Conservation (phyloP, 2,329 filamentous ascomycete genomes). For the Aureobasidium leucospermi region DNA sequence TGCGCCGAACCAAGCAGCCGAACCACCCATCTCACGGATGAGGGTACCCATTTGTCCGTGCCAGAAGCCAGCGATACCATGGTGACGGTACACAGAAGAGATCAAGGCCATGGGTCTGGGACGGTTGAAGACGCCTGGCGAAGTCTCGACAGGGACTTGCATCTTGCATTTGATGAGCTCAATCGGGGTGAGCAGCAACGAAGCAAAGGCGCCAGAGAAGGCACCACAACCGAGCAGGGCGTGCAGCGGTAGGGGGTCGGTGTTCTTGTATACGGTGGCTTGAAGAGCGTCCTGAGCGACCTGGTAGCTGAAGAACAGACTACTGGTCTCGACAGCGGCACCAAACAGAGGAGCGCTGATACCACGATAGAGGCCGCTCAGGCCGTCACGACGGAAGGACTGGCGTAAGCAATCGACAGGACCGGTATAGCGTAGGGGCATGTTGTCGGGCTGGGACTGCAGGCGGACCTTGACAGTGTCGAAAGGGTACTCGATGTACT, state of each 20-base stretch:
- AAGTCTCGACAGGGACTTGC: conserved; percentile 53
- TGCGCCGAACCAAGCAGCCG: conserved; percentile 88
- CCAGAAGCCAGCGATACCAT: conserved; percentile 86
- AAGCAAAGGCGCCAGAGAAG: conserved; percentile 81
- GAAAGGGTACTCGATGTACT: conserved; percentile 97
- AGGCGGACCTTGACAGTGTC: conserved; percentile 97
- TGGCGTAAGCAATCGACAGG: conserved; percentile 91
- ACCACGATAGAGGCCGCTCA: conserved; percentile 78
- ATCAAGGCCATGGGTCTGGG: conserved; percentile 66
- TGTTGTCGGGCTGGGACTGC: conserved; percentile 84
- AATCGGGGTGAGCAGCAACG: conserved; percentile 84
- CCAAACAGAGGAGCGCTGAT: conserved; percentile 87
- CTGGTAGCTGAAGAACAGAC: conserved; percentile 65
- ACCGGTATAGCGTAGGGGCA: conserved; percentile 74
- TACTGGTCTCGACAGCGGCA: conserved; percentile 85
- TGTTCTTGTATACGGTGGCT: conserved; percentile 50
- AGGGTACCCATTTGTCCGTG: conserved; percentile 88
- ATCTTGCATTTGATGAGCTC: conserved; percentile 98
- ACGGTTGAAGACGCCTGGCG: conserved; percentile 31
- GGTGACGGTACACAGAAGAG: conserved; percentile 68
- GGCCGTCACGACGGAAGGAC: conserved; percentile 70
- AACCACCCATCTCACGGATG: conserved; percentile 87
- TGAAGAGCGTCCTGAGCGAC: conserved; percentile 53
- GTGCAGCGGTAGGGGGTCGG: conserved; percentile 60
- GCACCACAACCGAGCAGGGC: conserved; percentile 75